A percentile compares a stretch with the other conserved stretches of the same genome.
These are phyloP conservation scores for Pseudogymnoascus sp. DNA, from an alignment of 2,329 filamentous ascomycete species.

Conservation along the genomic window DNA sequence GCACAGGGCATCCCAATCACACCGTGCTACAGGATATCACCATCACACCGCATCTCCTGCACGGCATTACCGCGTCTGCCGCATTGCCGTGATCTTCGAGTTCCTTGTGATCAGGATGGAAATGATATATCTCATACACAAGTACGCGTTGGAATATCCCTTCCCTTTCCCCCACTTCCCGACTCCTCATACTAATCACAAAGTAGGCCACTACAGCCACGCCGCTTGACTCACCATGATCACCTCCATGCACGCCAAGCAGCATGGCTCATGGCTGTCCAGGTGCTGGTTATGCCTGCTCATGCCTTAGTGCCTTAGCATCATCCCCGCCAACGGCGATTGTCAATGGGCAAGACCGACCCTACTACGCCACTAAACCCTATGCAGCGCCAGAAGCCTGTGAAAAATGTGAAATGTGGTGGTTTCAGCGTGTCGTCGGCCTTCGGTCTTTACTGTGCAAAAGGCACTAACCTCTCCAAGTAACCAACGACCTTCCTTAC, in stretches of 20 bases:
- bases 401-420: not conserved
- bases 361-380: not conserved
- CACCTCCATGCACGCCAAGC: not conserved
- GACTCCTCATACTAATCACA: conserved; percentile 1
- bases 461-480: not conserved
- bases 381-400: not conserved
- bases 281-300: not conserved
- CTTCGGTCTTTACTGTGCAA: not conserved
- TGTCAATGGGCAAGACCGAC: not conserved
- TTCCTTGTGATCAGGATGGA: not conserved
- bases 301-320: not conserved
- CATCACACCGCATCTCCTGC: not conserved
- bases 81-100: not conserved
- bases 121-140: conserved; percentile 2
- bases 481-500: not conserved
- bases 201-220: not conserved
- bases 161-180: not conserved
- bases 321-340: not conserved
- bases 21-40: not conserved
- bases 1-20: not conserved
- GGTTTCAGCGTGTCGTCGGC: not conserved
- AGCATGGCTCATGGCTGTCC: not conserved
- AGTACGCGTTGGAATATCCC: not conserved
- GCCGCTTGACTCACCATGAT: conserved; percentile 2
- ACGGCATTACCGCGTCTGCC: not conserved